phyloP scores from a whole-genome alignment of 108 stramenopile genomes.

The Stephanodiscus minutulus region DNA sequence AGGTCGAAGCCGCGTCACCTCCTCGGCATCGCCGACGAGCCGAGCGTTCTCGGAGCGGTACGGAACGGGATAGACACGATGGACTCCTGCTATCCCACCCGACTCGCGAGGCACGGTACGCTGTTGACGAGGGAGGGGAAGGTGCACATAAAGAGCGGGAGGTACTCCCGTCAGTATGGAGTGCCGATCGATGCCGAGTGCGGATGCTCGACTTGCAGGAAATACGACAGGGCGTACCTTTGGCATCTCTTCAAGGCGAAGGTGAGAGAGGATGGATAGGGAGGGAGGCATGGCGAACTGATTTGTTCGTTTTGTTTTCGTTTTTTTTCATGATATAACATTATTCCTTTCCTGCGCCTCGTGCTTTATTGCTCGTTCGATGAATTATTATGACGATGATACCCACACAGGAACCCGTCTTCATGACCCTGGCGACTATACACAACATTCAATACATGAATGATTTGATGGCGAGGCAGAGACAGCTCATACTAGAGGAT shows the following conservation, averaged over 20 bases:
- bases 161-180: slow-evolving; percentile 64
- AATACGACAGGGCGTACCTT: slow-evolving; percentile 88
- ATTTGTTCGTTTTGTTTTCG: neutral
- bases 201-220: slow-evolving; percentile 77
- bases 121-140: slow-evolving; percentile 63
- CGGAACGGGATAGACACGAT: slow-evolving; percentile 85
- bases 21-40: slow-evolving; percentile 92
- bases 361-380: neutral
- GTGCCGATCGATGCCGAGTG: slow-evolving; percentile 78
- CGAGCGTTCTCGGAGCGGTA: slow-evolving; percentile 78
- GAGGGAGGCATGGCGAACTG: neutral
- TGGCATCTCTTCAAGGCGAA: slow-evolving; percentile 94
- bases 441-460: slow-evolving; percentile 96
- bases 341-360: too few species aligned
- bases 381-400: too few species aligned
- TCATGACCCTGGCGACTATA: slow-evolving; percentile 70
- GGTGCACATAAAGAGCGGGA: slow-evolving; percentile 69
- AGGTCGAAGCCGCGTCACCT: slow-evolving; percentile 87
- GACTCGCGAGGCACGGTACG: slow-evolving; percentile 84
- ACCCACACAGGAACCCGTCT: slow-evolving; percentile 70
- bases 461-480: slow-evolving; percentile 79
- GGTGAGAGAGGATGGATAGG: slow-evolving; percentile 12
- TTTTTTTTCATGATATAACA: too few species aligned
- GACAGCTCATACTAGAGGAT: slow-evolving; percentile 83
- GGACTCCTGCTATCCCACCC: slow-evolving; percentile 93